phyloP scores from a whole-genome alignment of 805 yeast species.

The Hanseniaspora clermontiae region DNA sequence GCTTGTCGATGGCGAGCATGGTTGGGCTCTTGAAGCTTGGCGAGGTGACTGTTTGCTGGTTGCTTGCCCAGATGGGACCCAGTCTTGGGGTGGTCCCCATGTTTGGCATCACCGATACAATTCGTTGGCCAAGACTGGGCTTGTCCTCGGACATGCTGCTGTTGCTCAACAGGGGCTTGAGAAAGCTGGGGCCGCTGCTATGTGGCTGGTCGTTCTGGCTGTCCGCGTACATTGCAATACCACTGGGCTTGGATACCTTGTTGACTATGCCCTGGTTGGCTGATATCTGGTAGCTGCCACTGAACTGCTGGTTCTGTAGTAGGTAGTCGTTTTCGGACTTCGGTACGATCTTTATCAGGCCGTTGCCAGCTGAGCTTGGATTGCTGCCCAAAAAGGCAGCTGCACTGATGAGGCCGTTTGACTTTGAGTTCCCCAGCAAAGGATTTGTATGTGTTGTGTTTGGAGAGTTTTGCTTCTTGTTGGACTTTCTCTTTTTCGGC shows the following conservation, averaged over 20 bases:
- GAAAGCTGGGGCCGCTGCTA: neutral
- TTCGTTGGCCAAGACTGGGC: neutral
- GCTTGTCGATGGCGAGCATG: conserved; percentile 11
- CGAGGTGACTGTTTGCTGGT: neutral
- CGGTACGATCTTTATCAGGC: conserved; percentile 8
- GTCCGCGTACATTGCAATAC: neutral
- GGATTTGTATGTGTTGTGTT: neutral
- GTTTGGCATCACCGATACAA: neutral
- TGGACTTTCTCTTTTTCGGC: neutral
- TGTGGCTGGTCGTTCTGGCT: neutral
- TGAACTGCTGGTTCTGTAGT: neutral
- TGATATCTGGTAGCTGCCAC: neutral
- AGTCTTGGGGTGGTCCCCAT: conserved; percentile 3
- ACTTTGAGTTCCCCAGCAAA: neutral
- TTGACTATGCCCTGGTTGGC: neutral
- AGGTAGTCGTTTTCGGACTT: conserved; percentile 4
- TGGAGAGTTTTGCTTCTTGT: neutral
- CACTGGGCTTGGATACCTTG: neutral
- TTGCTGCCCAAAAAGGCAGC: conserved; percentile 1
- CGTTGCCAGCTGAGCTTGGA: neutral
- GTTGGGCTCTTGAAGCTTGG: conserved; percentile 8
- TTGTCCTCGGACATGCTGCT: neutral
- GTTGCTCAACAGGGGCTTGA: neutral
- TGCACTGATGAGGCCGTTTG: conserved; percentile 6
- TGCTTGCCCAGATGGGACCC: conserved; percentile 2